Evolutionary conservation across 441 rosid species (phyloP).

Genomic region (Croton laevigatus): DNA sequence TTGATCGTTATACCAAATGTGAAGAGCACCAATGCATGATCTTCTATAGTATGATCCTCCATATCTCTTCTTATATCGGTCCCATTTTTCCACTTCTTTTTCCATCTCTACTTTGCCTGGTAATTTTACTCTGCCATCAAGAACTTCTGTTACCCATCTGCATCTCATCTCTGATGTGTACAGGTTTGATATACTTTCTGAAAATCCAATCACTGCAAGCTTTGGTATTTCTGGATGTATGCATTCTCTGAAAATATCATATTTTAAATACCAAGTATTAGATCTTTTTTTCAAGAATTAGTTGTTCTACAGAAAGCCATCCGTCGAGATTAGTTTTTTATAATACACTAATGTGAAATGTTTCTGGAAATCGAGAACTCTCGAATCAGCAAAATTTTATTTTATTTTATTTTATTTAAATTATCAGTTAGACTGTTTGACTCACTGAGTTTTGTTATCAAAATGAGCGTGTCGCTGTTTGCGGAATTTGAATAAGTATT

Average conservation of each 20-base stretch:
- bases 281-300: no score
- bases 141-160: constrained; percentile 37
- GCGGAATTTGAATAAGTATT: no score
- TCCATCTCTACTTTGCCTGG: constrained; percentile 13
- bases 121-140: constrained; percentile 19
- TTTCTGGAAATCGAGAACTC: no score
- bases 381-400: no score
- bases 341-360: no score
- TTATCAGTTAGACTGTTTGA: no score
- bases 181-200: constrained; percentile 30
- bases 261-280: no score
- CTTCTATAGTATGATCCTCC: constrained; percentile 26
- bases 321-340: no score
- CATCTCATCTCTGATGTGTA: constrained; percentile 36
- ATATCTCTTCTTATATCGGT: constrained; percentile 17
- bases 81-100: constrained; percentile 13
- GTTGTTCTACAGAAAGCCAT: no score
- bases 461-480: no score
- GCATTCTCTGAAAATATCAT: constrained; percentile 29
- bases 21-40: constrained; percentile 29
- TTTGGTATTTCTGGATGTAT: constrained; percentile 39
- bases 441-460: no score
- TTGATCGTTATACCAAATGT: constrained; percentile 46
- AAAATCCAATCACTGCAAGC: constrained; percentile 38
- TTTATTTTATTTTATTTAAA: no score